Evolutionary conservation across 2,329 filamentous ascomycete genomes (phyloP).

Genomic region (Beauveria caledonica): DNA sequence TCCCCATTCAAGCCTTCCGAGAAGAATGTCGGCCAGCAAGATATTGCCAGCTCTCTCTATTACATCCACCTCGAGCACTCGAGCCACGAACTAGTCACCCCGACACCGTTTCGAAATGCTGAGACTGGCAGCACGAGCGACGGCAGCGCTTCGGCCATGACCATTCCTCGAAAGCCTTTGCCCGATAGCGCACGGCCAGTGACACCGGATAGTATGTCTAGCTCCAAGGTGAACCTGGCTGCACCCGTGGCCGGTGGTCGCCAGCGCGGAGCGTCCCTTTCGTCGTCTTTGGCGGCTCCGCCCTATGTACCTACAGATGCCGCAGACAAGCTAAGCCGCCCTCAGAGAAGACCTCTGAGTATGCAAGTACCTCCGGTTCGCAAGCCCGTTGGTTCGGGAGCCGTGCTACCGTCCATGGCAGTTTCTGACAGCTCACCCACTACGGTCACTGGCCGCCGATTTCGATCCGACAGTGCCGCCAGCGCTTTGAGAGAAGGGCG

Average conservation of each 20-base stretch:
- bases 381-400: conserved; percentile 23
- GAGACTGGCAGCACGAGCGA: conserved; percentile 34
- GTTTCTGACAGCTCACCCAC: conserved; percentile 4
- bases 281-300: conserved; percentile 12
- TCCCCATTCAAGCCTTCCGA: conserved; percentile 82
- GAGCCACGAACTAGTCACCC: conserved; percentile 41
- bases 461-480: not conserved
- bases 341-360: not conserved
- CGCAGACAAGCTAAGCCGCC: not conserved
- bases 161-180: conserved; percentile 47
- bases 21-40: conserved; percentile 81
- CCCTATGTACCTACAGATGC: conserved; percentile 7
- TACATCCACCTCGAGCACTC: conserved; percentile 65
- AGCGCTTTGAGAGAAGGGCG: not conserved
- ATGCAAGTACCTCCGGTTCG: conserved; percentile 15
- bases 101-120: conserved; percentile 21
- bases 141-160: conserved; percentile 32
- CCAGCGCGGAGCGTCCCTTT: conserved; percentile 14
- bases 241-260: conserved; percentile 3
- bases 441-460: conserved; percentile 2
- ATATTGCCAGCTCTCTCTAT: conserved; percentile 82
- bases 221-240: not conserved
- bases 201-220: conserved; percentile 18
- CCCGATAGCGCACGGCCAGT: conserved; percentile 25
- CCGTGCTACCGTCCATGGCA: conserved; percentile 8